Base-by-base conservation (phyloP, 345 rosid species). In the Eucalyptus regnans region DNA sequence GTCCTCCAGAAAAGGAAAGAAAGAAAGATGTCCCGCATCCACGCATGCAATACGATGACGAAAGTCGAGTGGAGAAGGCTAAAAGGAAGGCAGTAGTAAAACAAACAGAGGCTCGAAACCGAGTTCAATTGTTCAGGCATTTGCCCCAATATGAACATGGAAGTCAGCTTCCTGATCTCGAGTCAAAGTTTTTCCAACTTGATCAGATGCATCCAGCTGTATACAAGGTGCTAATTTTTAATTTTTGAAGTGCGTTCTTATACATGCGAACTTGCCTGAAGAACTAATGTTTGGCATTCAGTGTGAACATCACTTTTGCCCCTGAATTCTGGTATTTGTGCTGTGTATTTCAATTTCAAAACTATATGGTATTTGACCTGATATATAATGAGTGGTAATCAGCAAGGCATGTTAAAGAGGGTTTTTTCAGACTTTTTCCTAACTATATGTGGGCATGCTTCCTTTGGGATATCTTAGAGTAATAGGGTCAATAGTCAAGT, bases 141-240 rank as follows among this genome's bases (percentile, higher is more conserved):
- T 94, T 98, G 93, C 99, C 99, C 87, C 99, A 98, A 90, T 97
- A 97, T 89, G 99, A 98, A 89, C 98, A 92, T 91, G 98, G 98
- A 87, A 94, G 97, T 25, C 98, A 94, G 91, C 99, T 95, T 89
- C 95, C 97, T 90, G 98, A 96, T 93, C 96, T 98, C 0, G 94
- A 95, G 95, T 86, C 96, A 7, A 97, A 95, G 93, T 94, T 96
- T 91, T 97, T 97, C 87, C 96, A 95, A 87, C 96, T 97, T 87
- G 97, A 97, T 91, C 97, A 97, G 23, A 91, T 97, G 96, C 99
- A 96, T 91, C 99, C 97, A 87, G 98, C 98, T 76, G 95, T 98
- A 20, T 96, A 95, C 92, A 95, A 95, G 99, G 99, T 97, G 89
- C 54, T 88, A 29, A 7, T 51, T 66, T 68, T 43, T 13, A 37